Conservation (phyloP, 305 asterid species). For the Rubia tinctorum region DNA sequence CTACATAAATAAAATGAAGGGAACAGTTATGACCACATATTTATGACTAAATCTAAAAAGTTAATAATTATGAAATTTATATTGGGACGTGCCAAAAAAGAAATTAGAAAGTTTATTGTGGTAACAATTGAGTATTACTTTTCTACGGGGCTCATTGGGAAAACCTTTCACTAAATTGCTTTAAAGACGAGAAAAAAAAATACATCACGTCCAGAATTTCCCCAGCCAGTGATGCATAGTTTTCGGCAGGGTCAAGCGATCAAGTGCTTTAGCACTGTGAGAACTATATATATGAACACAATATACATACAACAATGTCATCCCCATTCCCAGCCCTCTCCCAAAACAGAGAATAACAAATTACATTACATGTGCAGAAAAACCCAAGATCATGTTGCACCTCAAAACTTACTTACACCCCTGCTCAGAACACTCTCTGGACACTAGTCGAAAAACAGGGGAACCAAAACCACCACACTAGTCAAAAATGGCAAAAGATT, state of each 20-base stretch:
- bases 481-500: conserved; percentile 4
- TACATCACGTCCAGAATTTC: background rate
- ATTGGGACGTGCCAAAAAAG: no score
- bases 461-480: background rate
- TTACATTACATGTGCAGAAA: conserved; percentile 13
- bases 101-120: no score
- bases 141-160: background rate
- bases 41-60: no score
- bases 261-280: conserved; percentile 7
- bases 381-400: background rate
- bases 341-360: conserved; percentile 12
- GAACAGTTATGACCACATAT: no score
- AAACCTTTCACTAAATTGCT: background rate
- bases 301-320: conserved; percentile 9
- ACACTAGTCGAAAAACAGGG: background rate
- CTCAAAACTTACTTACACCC: background rate
- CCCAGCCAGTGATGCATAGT: background rate
- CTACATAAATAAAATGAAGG: no score
- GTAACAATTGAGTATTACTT: no score
- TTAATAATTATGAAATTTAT: no score
- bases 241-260: background rate
- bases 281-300: background rate
- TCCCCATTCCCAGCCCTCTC: conserved; percentile 2
- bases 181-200: background rate
- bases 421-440: background rate